A percentile compares a stretch with the other conserved stretches of the same genome.
phyloP scores from a whole-genome alignment of 1,139 yeast species.

The Yamadazyma friedrichii region DNA sequence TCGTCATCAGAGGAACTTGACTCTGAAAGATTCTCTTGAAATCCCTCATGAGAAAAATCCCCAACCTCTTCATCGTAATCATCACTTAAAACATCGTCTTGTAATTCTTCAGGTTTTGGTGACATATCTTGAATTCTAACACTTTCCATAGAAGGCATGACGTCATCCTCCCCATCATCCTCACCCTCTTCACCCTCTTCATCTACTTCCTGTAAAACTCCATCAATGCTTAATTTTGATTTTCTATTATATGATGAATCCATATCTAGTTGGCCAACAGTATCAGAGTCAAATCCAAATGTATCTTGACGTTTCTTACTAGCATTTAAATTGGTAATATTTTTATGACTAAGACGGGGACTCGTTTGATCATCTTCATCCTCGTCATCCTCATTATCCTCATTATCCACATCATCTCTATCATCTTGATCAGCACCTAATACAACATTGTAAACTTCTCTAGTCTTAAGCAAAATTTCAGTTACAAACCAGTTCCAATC shows the following conservation, averaged over 20 bases:
- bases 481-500: slow-evolving; percentile 49
- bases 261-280: slow-evolving; percentile 37
- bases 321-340: background rate
- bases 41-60: slow-evolving; percentile 22
- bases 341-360: background rate
- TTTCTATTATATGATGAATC: slow-evolving; percentile 26
- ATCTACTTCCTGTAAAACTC: background rate
- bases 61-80: slow-evolving; percentile 27
- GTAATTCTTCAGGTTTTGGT: slow-evolving; percentile 18
- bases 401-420: slow-evolving; percentile 10
- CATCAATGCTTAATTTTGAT: slow-evolving; percentile 18
- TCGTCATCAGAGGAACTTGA: slow-evolving; percentile 38
- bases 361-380: background rate
- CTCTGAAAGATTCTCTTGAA: slow-evolving; percentile 38
- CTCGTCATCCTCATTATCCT: slow-evolving; percentile 8
- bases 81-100: slow-evolving; percentile 16
- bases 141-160: slow-evolving; percentile 20
- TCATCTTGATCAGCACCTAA: slow-evolving; percentile 28
- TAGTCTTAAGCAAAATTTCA: slow-evolving; percentile 41
- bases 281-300: slow-evolving; percentile 32
- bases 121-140: slow-evolving; percentile 28
- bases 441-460: slow-evolving; percentile 48
- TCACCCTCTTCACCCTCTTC: slow-evolving; percentile 2
- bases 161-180: slow-evolving; percentile 13
- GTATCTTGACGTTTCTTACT: background rate